Conservation (phyloP, 164 flowering plant species). For the Saururus chinensis region DNA sequence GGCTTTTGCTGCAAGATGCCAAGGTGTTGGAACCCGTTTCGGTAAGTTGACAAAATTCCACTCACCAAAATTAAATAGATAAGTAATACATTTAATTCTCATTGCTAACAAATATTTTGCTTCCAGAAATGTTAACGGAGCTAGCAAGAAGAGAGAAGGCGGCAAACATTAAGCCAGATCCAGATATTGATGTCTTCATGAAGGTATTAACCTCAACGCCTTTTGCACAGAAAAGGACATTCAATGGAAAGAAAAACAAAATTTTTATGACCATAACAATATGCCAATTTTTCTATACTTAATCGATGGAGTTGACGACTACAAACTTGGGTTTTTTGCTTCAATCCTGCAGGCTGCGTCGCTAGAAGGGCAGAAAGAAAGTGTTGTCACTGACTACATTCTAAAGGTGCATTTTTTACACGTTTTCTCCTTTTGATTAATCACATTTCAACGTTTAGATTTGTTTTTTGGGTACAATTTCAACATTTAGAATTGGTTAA, state of each 20-base stretch:
- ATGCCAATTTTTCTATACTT: neutral
- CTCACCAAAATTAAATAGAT: neutral
- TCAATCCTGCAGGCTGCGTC: conserved; percentile 31
- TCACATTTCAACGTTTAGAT: neutral
- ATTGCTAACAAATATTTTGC: neutral
- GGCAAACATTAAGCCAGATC: conserved; percentile 87
- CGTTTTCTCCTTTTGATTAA: neutral
- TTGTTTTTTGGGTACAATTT: too few relatives aligned
- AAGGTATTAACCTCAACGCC: conserved; percentile 37
- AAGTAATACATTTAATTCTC: too few relatives aligned
- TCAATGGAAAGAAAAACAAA: too few relatives aligned
- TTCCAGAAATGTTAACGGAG: conserved; percentile 83
- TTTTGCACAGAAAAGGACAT: too few relatives aligned
- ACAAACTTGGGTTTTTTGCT: neutral
- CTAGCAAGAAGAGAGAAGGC: conserved; percentile 85
- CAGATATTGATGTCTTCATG: conserved; percentile 93
- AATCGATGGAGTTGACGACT: neutral
- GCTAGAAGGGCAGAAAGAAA: conserved; percentile 34
- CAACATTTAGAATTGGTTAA: too few relatives aligned
- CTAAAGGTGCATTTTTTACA: conserved; percentile 14
- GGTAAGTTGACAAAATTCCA: conserved; percentile 29
- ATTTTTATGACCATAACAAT: too few relatives aligned
- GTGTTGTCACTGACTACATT: conserved; percentile 26
- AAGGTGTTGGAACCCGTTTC: conserved; percentile 80
- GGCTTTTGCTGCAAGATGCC: conserved; percentile 79